phyloP scores from a whole-genome alignment of 805 yeast genomes.

The Torulaspora indica region DNA sequence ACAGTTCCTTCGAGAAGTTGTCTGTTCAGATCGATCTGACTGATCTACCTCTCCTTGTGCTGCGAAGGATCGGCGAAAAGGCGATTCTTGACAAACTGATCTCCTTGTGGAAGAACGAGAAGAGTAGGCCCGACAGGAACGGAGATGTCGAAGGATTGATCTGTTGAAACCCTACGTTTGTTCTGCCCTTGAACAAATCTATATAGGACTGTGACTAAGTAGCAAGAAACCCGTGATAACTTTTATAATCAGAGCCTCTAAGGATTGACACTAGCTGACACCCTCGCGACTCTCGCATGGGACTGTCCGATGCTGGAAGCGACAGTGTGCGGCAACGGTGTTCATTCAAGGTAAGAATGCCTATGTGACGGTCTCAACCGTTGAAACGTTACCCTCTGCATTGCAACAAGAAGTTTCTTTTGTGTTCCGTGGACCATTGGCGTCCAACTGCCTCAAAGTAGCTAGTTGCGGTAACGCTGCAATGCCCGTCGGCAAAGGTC shows the following conservation, averaged over 20 bases:
- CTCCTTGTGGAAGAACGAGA: not conserved
- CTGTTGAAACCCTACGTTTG: no score
- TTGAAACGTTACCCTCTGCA: constrained; percentile 10
- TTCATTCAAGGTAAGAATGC: constrained; percentile 6
- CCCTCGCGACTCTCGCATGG: not conserved
- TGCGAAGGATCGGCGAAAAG: not conserved
- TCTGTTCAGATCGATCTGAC: not conserved
- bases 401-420: constrained; percentile 5
- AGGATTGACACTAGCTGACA: not conserved
- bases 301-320: constrained; percentile 2
- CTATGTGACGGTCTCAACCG: constrained; percentile 2
- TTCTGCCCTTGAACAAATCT: no score
- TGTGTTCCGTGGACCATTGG: constrained; percentile 1
- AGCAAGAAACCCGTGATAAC: not conserved
- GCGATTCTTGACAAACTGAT: no score
- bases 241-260: constrained; percentile 3
- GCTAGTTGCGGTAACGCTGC: constrained; percentile 1
- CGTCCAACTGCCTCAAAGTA: not conserved
- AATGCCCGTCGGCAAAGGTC: not conserved
- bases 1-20: no score
- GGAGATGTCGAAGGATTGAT: not conserved
- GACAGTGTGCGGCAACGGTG: constrained; percentile 1
- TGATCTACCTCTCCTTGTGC: not conserved
- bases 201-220: not conserved
- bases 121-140: not conserved